These are phyloP conservation scores for Rhododendron mucronatum DNA, from an alignment of 148 eudicot species.

Conservation along the genomic window DNA sequence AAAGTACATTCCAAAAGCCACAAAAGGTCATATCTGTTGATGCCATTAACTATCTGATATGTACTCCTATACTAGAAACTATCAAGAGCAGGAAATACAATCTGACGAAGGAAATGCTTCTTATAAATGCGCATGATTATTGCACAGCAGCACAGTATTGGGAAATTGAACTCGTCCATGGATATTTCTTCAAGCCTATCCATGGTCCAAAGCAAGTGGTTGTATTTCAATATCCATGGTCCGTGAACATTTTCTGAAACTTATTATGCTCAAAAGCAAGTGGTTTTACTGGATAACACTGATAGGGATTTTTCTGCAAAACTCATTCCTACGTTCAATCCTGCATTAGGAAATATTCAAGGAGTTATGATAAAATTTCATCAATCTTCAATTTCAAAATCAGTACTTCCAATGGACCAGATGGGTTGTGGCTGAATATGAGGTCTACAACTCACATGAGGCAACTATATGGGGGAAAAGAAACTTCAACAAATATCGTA, in stretches of 20 bases:
- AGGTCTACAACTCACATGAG: not conserved
- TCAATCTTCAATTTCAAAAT: not conserved
- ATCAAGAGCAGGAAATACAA: not conserved
- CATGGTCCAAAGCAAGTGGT: not conserved
- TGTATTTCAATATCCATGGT: not conserved
- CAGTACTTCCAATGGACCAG: not conserved
- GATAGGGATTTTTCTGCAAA: not conserved
- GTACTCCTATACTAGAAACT: not conserved
- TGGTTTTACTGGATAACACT: not conserved
- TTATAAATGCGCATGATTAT: not conserved
- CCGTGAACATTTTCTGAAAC: not conserved
- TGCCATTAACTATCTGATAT: not conserved
- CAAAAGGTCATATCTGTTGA: not conserved
- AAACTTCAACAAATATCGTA: slow-evolving; percentile 27
- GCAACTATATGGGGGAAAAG: not conserved
- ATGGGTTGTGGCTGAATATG: not conserved
- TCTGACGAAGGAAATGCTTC: not conserved
- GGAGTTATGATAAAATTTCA: not conserved
- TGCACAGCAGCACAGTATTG: not conserved
- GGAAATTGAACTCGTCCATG: not conserved
- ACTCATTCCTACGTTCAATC: not conserved
- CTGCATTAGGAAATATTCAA: slow-evolving; percentile 11
- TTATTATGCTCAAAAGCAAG: not conserved
- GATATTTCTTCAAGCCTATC: not conserved
- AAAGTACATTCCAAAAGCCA: not conserved